Evolutionary conservation across 78 protist genomes (phyloP), one percentile per base, ranked within the genome.

Genomic region (Diacronema lutheri): DNA sequence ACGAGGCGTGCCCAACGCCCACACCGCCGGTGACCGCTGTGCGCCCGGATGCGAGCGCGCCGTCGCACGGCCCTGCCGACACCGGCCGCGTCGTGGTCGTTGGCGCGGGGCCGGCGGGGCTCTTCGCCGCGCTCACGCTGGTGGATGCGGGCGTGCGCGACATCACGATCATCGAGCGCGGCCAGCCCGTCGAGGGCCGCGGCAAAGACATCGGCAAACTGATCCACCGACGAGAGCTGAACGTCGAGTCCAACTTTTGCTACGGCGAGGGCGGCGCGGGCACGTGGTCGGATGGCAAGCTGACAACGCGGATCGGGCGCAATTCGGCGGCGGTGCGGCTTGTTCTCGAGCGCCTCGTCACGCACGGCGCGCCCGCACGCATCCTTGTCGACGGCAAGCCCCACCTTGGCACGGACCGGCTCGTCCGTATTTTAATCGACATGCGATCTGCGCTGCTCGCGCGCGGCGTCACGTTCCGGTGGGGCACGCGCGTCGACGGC

Each of bases 231-330:
- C 19, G 64, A 0, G 20, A 6, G 81, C 64, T 82, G 31, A 40
- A 46, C 77, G 37, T 44, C 29, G 86, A 82, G 16, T 46, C 68
- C 68, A 82, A 82, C 86, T 35, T 82, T 26, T 82, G 86, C 86
- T 82, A 55, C 50, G 86, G 86, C 65, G 81, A 50, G 60, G 79
- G 79, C 31, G 79, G 79, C 38, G 79, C 79, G 35, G 71, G 71
- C 10, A 82, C 86, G 29, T 82, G 86, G 86, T 40, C 44, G 33
- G 86, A 82, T 37, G 86, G 86, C 55, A 82, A 82, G 78, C 77
- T 37, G 62, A 66, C 46, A 7, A 81, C 57, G 23, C 61, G 68
- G 40, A 71, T 71, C 58, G 79, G 79, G 7, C 79, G 79, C 35
- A 71, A 71, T 37, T 71, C 79, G n/a, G 57, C 12, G 37, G 79